Base-by-base conservation (phyloP, 2,329 filamentous ascomycete species). In the Xylariaceae sp. region DNA sequence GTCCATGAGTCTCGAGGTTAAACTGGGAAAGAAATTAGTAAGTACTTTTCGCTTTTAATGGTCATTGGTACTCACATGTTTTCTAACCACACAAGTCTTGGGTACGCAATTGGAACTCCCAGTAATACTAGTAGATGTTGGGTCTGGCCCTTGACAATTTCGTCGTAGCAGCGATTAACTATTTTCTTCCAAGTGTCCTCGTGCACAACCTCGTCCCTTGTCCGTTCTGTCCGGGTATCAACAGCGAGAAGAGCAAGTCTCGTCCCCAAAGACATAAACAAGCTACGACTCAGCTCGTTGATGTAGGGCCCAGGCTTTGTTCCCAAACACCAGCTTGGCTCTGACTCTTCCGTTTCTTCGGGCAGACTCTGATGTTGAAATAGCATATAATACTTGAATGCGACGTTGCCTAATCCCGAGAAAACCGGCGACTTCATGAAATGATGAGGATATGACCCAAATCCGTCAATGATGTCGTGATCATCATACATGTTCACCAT, bases 401-500 rank as follows among this genome's bases (percentile, higher is more conserved):
- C 93, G 43, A 97, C 85, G 30, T 88, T 89, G 2, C 94, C 95
- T 7, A 99, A 73, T 0, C 95, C 94, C 2, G 87, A 88, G 69
- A 99, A 96, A 0, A 97, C 90, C 0, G 91, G 88, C 2, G 90
- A 91, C 60, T 83, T 84, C 91, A 97, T 97, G 67, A 96, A 94
- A 61, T 90, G 85, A 62, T 97, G 84, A 3, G 92, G 87, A 70
- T 97, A 99, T 0, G 92, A 96, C 6, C 94, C 94, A 68, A 88
- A 99, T 1, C 95, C 94, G 72, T 92, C 88, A 59, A 92, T 92
- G 62, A 92, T 89, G 63, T 94, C 90, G 69, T 97, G 94, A 64
- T 97, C 94, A 71, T 97, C 93, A 79, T 89, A 97, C 71, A 99
- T 92, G 70, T 99, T 99, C 65, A 99, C 84, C 92, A 97, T 97